Conservation (phyloP, 2,329 filamentous ascomycete species). For the Colletotrichum paranaense region DNA sequence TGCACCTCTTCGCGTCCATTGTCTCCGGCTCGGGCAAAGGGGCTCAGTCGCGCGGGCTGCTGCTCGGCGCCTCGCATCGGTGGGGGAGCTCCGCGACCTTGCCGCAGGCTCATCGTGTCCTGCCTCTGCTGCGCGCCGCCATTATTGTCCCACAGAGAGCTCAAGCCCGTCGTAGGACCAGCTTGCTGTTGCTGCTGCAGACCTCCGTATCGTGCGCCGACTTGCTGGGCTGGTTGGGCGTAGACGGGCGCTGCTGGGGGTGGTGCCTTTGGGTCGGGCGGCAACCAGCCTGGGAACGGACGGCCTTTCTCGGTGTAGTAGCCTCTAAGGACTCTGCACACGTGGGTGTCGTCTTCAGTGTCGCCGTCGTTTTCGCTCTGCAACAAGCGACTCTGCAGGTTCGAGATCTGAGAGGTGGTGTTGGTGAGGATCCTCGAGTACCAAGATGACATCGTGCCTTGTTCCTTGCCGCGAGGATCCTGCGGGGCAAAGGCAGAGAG, state of each 20-base stretch:
- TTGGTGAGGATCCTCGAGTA: constrained; percentile 79
- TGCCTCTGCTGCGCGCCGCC: constrained; percentile 47
- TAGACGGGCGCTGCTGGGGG: constrained; percentile 65
- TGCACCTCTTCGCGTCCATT: constrained; percentile 49
- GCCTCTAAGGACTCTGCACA: constrained; percentile 89
- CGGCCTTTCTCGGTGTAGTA: constrained; percentile 93
- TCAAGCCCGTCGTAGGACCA: constrained; percentile 52
- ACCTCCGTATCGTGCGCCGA: constrained; percentile 66
- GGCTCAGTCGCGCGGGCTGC: constrained; percentile 45
- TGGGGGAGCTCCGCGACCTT: constrained; percentile 51
- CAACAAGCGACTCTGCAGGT: constrained; percentile 76
- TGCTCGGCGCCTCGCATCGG: constrained; percentile 37
- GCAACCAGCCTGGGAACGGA: constrained; percentile 86
- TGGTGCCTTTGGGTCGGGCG: constrained; percentile 85
- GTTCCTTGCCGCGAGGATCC: constrained; percentile 33
- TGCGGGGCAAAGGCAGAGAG: constrained; percentile 21
- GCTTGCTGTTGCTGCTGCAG: constrained; percentile 49
- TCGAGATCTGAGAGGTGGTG: constrained; percentile 73
- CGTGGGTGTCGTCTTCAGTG: constrained; percentile 91
- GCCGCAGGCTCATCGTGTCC: constrained; percentile 57
- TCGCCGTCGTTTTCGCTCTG: constrained; percentile 75
- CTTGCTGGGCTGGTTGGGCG: constrained; percentile 55
- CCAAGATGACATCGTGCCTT: constrained; percentile 77
- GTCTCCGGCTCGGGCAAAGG: constrained; percentile 42
- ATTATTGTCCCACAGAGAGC: constrained; percentile 68